A percentile compares a stretch with the other conserved stretches of the same genome.
These are phyloP conservation scores for Neurospora crassa DNA, from an alignment of 2,329 filamentous ascomycete species.

Conservation along the genomic window DNA sequence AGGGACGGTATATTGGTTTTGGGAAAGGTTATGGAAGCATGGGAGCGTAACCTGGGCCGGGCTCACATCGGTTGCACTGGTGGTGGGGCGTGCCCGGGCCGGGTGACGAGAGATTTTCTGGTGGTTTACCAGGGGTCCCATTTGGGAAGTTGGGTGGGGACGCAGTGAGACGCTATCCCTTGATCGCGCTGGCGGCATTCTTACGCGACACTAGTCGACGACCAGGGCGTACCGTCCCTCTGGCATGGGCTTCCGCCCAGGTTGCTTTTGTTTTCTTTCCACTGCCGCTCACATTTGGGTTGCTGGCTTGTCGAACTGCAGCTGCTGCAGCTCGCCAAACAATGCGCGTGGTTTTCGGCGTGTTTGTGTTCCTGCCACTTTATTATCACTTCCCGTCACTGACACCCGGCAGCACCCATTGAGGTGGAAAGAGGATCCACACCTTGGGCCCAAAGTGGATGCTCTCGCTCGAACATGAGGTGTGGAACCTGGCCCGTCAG, in stretches of 20 bases:
- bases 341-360: background rate
- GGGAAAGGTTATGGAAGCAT: background rate
- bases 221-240: background rate
- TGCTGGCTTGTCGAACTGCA: background rate
- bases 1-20: background rate
- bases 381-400: background rate
- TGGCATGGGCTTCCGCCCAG: background rate
- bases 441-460: background rate
- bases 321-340: background rate
- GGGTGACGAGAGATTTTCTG: background rate
- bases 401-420: background rate
- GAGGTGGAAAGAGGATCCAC: background rate
- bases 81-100: background rate
- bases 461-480: background rate
- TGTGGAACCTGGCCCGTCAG: background rate
- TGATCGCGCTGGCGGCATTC: background rate
- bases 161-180: background rate
- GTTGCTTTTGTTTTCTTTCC: background rate
- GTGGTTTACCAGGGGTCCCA: background rate
- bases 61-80: background rate
- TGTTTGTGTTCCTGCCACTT: background rate
- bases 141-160: background rate
- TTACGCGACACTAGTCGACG: background rate
- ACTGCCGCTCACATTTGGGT: background rate
- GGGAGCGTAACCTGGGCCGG: background rate